These are phyloP conservation scores for Brasilioporus rufonigricans DNA, from an alignment of 768 basidiomycete species.

Conservation along the genomic window DNA sequence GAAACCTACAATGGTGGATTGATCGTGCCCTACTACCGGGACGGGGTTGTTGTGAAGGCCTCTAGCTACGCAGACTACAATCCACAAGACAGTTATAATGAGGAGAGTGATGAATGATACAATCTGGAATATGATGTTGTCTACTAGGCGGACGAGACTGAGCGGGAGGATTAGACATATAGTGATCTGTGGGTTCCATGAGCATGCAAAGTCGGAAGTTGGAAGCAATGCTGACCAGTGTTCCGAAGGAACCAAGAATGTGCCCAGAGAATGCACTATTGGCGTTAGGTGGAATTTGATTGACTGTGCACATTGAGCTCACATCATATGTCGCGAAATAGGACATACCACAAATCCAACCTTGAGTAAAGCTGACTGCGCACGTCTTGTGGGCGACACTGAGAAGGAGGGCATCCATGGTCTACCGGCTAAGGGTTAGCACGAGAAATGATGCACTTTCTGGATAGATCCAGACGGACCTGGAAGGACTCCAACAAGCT, in stretches of 20 bases:
- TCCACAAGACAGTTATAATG: conserved; percentile 18
- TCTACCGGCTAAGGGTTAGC: conserved; percentile 8
- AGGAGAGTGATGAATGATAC: conserved; percentile 21
- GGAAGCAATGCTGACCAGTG: conserved; percentile 8
- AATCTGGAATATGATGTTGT: conserved; percentile 25
- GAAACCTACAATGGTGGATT: conserved; percentile 23
- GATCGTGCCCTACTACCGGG: conserved; percentile 16
- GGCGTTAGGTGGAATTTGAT: conserved; percentile 4
- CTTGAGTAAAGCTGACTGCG: conserved; percentile 22
- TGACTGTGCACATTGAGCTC: conserved; percentile 9
- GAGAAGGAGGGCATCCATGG: conserved; percentile 24
- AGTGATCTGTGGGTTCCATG: conserved; percentile 14
- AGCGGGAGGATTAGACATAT: conserved; percentile 20
- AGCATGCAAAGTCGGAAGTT: neutral
- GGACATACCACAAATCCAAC: conserved; percentile 22
- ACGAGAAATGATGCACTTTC: neutral
- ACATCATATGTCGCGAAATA: neutral
- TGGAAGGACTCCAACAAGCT: conserved; percentile 27
- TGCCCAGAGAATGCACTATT: conserved; percentile 19
- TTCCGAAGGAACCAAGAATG: conserved; percentile 25
- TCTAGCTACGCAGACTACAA: conserved; percentile 11
- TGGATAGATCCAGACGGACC: conserved; percentile 1
- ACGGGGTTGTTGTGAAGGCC: conserved; percentile 11
- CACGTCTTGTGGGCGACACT: conserved; percentile 25
- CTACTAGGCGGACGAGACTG: conserved; percentile 23